Evolutionary conservation across 306 rosid genomes (phyloP).

Genomic region (Trifolium pratense): DNA sequence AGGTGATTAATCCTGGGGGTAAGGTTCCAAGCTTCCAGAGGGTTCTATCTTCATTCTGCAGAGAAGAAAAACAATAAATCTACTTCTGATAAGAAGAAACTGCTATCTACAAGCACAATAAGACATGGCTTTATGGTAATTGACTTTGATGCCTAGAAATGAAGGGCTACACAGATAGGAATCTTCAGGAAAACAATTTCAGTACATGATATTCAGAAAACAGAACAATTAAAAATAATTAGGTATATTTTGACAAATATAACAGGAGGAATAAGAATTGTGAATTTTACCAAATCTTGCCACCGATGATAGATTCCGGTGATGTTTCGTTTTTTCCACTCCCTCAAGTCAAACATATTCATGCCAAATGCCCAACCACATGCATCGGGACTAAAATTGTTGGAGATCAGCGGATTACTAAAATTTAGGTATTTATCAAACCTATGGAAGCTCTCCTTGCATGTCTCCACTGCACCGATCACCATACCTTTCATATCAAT

Average conservation of each 20-base stretch:
- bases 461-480: slow-evolving; percentile 99
- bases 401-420: slow-evolving; percentile 80
- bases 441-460: slow-evolving; percentile 98
- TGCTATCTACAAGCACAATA: slow-evolving; percentile 14
- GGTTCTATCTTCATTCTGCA: slow-evolving; percentile 93
- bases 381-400: slow-evolving; percentile 85
- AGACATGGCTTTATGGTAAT: slow-evolving; percentile 19
- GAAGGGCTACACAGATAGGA: slow-evolving; percentile 12
- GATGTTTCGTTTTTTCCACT: slow-evolving; percentile 89
- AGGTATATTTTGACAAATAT: background rate
- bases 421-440: slow-evolving; percentile 97
- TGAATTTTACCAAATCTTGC: slow-evolving; percentile 83
- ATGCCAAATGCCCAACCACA: slow-evolving; percentile 99
- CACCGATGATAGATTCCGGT: slow-evolving; percentile 93
- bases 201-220: slow-evolving; percentile 28
- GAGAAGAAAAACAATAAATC: slow-evolving; percentile 43
- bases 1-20: slow-evolving; percentile 93
- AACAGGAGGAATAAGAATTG: slow-evolving; percentile 26
- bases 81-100: slow-evolving; percentile 26
- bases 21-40: slow-evolving; percentile 98
- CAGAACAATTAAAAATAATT: slow-evolving; percentile 5
- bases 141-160: slow-evolving; percentile 11
- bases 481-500: slow-evolving; percentile 88
- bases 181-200: slow-evolving; percentile 29
- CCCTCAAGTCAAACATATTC: slow-evolving; percentile 94